phyloP scores from a whole-genome alignment of 148 eudicot genomes.

The Rhododendron vialii region DNA sequence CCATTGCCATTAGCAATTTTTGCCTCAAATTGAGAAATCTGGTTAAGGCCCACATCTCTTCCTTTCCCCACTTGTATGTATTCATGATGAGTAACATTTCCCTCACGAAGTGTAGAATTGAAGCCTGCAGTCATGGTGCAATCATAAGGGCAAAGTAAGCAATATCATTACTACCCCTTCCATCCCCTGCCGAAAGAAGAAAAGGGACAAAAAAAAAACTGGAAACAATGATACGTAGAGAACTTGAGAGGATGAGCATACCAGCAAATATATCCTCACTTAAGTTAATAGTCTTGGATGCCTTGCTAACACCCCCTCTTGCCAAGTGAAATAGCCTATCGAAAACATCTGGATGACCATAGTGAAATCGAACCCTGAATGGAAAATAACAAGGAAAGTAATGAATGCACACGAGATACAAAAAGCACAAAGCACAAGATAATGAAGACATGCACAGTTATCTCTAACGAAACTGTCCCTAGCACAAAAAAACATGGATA shows the following conservation, averaged over 20 bases:
- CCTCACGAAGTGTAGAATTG: slow-evolving; percentile 98
- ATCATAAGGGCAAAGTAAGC: not conserved
- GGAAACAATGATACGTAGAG: not conserved
- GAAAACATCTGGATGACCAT: slow-evolving; percentile 99
- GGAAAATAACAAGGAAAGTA: not conserved
- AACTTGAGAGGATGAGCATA: slow-evolving; percentile 23
- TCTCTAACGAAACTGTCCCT: not conserved
- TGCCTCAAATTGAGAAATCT: slow-evolving; percentile 95
- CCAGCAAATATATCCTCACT: slow-evolving; percentile 99
- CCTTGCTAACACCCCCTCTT: slow-evolving; percentile 97
- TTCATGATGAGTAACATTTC: slow-evolving; percentile 98
- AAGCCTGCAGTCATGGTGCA: slow-evolving; percentile 47
- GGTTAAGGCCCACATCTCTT: slow-evolving; percentile 97
- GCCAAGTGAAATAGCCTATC: slow-evolving; percentile 96
- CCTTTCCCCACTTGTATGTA: slow-evolving; percentile 99
- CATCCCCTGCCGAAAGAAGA: not conserved
- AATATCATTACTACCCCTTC: not conserved
- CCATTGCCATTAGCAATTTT: slow-evolving; percentile 99
- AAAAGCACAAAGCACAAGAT: not conserved
- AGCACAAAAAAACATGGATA: not conserved
- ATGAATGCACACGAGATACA: not conserved
- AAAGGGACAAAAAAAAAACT: not conserved
- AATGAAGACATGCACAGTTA: not conserved
- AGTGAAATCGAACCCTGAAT: slow-evolving; percentile 95
- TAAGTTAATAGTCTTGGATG: slow-evolving; percentile 88